These are phyloP conservation scores for Nemania sp. DNA, from an alignment of 2,329 filamentous ascomycete genomes.

Conservation along the genomic window DNA sequence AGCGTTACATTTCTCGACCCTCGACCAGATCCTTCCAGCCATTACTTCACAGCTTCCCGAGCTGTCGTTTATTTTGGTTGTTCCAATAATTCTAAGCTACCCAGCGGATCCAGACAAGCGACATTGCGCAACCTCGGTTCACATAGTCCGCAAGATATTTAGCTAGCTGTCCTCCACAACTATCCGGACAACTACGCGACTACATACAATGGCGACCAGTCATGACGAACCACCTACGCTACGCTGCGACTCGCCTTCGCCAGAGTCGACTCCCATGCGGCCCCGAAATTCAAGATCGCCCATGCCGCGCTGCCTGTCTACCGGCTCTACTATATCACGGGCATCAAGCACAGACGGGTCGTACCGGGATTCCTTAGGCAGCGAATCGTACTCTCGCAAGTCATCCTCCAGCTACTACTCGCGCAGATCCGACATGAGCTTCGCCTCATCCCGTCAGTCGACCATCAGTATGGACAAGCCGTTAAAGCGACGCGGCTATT, in stretches of 20 bases:
- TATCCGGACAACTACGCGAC: background rate
- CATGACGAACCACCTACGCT: slow-evolving; percentile 54
- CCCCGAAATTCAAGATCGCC: slow-evolving; percentile 70
- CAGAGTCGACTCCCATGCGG: slow-evolving; percentile 70
- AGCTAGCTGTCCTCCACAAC: background rate
- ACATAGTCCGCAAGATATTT: background rate
- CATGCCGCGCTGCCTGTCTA: slow-evolving; percentile 74
- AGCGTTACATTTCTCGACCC: slow-evolving; percentile 27
- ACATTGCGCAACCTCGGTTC: slow-evolving; percentile 18
- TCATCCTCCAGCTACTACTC: slow-evolving; percentile 71
- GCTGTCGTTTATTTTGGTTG: background rate
- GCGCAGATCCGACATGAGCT: slow-evolving; percentile 59
- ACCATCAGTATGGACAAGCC: slow-evolving; percentile 58
- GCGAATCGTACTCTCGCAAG: slow-evolving; percentile 70
- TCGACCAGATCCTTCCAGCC: slow-evolving; percentile 14
- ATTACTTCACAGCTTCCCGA: slow-evolving; percentile 18
- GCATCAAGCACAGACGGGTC: slow-evolving; percentile 64
- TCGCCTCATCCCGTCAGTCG: slow-evolving; percentile 59
- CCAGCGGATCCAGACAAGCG: background rate
- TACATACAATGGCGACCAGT: slow-evolving; percentile 54
- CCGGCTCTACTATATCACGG: slow-evolving; percentile 69
- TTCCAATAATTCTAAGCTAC: background rate
- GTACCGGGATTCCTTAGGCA: slow-evolving; percentile 66
- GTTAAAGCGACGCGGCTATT: slow-evolving; percentile 79
- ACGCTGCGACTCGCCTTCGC: slow-evolving; percentile 72